Conservation (phyloP, 257 asterid genomes). For the Solanum habrochaites region DNA sequence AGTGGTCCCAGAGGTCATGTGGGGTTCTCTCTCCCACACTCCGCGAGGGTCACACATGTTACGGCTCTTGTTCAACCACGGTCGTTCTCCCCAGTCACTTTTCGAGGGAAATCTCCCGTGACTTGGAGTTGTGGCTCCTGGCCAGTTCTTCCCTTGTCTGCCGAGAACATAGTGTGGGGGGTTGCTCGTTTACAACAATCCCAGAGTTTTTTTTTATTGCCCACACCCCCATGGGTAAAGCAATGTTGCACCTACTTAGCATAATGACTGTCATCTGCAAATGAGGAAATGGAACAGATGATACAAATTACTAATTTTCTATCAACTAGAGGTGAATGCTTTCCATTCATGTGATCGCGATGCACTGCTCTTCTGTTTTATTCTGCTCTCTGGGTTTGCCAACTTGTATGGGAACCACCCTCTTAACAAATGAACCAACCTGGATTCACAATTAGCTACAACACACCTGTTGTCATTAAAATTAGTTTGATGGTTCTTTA, state of each 20-base stretch:
- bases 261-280: background rate
- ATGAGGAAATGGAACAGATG: background rate
- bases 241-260: background rate
- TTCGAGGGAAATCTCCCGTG: too few relatives aligned
- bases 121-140: too few relatives aligned
- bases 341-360: background rate
- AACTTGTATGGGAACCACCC: constrained; percentile 49
- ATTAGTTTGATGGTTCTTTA: background rate
- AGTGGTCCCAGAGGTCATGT: too few relatives aligned
- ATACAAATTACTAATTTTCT: background rate
- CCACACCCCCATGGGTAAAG: background rate
- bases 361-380: constrained; percentile 12
- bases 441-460: constrained; percentile 15
- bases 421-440: constrained; percentile 25
- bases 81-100: too few relatives aligned
- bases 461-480: constrained; percentile 4
- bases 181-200: background rate
- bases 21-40: too few relatives aligned
- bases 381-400: constrained; percentile 9
- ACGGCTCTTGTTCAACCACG: too few relatives aligned
- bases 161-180: too few relatives aligned
- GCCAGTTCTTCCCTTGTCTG: too few relatives aligned
- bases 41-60: too few relatives aligned
- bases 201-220: background rate
- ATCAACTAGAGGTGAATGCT: background rate